These are phyloP conservation scores for Lantana camara DNA, from an alignment of 257 asterid species.

Conservation along the genomic window DNA sequence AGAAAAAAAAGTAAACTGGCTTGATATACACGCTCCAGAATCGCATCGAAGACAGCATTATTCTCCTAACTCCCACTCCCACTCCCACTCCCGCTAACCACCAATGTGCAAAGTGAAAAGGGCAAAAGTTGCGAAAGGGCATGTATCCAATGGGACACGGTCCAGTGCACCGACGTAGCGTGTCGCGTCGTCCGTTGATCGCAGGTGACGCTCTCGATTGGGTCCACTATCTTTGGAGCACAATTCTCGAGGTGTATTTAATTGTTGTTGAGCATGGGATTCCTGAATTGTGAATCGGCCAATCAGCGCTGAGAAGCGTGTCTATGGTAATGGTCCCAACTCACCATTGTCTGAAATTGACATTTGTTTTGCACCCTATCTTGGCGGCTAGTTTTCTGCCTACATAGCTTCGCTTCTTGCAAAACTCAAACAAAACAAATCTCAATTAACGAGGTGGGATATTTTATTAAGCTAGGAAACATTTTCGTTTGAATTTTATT, in stretches of 20 bases:
- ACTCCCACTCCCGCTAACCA: constrained; percentile 22
- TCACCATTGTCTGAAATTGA: constrained; percentile 25
- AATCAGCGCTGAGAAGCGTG: constrained; percentile 27
- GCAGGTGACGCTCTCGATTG: constrained; percentile 30
- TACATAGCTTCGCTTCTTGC: neutral
- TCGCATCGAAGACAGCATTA: constrained; percentile 6
- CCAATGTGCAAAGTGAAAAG: constrained; percentile 23
- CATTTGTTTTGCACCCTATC: constrained; percentile 39
- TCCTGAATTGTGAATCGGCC: neutral
- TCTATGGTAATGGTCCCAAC: constrained; percentile 22
- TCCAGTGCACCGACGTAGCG: constrained; percentile 16
- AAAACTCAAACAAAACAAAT: neutral
- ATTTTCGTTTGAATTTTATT: too few relatives aligned
- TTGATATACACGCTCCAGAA: neutral
- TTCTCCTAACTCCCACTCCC: constrained; percentile 20
- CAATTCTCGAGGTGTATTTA: neutral
- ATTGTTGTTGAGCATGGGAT: constrained; percentile 22
- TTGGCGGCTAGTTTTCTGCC: constrained; percentile 41
- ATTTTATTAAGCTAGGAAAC: too few relatives aligned
- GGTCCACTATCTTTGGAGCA: constrained; percentile 55
- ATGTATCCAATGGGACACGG: constrained; percentile 14
- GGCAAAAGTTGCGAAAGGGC: neutral
- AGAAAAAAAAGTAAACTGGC: neutral
- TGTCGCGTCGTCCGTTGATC: neutral
- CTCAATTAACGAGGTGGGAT: too few relatives aligned